These are phyloP conservation scores for Claviceps sp. DNA, from an alignment of 2,329 filamentous ascomycete species.

Conservation along the genomic window DNA sequence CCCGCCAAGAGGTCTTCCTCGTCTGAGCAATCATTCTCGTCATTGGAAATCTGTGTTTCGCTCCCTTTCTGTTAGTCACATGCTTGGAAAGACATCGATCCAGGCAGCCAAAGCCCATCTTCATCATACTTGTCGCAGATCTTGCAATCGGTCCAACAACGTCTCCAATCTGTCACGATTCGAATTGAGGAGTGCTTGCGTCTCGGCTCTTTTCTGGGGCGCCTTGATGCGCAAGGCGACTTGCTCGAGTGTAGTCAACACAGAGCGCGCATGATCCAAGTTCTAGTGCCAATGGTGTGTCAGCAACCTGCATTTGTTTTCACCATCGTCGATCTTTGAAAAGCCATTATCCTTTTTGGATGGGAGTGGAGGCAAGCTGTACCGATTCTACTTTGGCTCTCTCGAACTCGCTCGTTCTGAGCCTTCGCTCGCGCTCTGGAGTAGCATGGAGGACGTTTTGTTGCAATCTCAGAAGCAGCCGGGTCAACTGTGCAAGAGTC, in stretches of 20 bases:
- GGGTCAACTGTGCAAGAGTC: constrained; percentile 38
- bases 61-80: constrained; percentile 6
- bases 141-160: constrained; percentile 51
- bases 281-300: constrained; percentile 34
- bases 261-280: constrained; percentile 54
- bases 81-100: background rate
- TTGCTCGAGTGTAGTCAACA: constrained; percentile 59
- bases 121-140: constrained; percentile 47
- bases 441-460: constrained; percentile 49
- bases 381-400: constrained; percentile 30
- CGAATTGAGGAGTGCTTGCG: constrained; percentile 48
- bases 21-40: constrained; percentile 32
- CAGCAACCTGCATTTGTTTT: background rate
- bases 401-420: constrained; percentile 52
- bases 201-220: constrained; percentile 42
- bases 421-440: constrained; percentile 40
- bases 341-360: background rate
- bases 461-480: constrained; percentile 53
- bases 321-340: background rate
- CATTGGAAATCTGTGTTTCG: constrained; percentile 17
- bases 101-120: background rate
- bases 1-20: constrained; percentile 44
- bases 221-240: constrained; percentile 47
- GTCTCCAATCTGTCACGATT: constrained; percentile 55
- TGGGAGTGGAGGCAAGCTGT: constrained; percentile 21